These are phyloP conservation scores for Hsuehochloa calcarea DNA, from an alignment of 176 grass and related monocot species.

Conservation along the genomic window DNA sequence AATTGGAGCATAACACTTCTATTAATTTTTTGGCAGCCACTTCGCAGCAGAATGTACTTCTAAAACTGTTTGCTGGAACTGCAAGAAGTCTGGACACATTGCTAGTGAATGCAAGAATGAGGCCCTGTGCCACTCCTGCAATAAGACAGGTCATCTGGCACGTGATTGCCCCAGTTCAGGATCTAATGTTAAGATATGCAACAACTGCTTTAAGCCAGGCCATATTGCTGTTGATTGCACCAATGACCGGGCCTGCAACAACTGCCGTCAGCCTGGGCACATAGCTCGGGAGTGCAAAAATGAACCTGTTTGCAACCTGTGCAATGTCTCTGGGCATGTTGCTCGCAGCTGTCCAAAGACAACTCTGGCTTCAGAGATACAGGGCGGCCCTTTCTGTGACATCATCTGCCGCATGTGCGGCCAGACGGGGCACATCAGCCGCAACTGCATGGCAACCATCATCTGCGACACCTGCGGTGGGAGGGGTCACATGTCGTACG, in stretches of 20 bases:
- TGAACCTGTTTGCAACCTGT: slow-evolving; percentile 75
- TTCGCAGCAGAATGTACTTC: slow-evolving; percentile 75
- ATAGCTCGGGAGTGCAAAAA: slow-evolving; percentile 89
- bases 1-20: not conserved
- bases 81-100: slow-evolving; percentile 77
- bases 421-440: slow-evolving; percentile 69
- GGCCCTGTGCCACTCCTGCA: slow-evolving; percentile 75
- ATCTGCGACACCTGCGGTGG: slow-evolving; percentile 90
- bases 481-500: slow-evolving; percentile 72
- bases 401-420: slow-evolving; percentile 69
- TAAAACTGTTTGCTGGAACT: slow-evolving; percentile 86
- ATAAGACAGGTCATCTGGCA: slow-evolving; percentile 78
- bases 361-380: slow-evolving; percentile 60
- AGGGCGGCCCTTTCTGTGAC: slow-evolving; percentile 43
- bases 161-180: slow-evolving; percentile 63
- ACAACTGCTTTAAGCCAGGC: slow-evolving; percentile 80
- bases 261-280: slow-evolving; percentile 79
- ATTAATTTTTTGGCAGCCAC: slow-evolving; percentile 47
- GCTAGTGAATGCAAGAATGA: slow-evolving; percentile 84
- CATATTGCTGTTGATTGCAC: slow-evolving; percentile 81
- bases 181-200: slow-evolving; percentile 62
- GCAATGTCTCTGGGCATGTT: slow-evolving; percentile 85
- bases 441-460: slow-evolving; percentile 60
- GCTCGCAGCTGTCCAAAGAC: slow-evolving; percentile 74
- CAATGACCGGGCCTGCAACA: slow-evolving; percentile 88